These are phyloP conservation scores for Kurtzmaniella quercitrusa DNA, from an alignment of 1,139 yeast species.

Conservation along the genomic window DNA sequence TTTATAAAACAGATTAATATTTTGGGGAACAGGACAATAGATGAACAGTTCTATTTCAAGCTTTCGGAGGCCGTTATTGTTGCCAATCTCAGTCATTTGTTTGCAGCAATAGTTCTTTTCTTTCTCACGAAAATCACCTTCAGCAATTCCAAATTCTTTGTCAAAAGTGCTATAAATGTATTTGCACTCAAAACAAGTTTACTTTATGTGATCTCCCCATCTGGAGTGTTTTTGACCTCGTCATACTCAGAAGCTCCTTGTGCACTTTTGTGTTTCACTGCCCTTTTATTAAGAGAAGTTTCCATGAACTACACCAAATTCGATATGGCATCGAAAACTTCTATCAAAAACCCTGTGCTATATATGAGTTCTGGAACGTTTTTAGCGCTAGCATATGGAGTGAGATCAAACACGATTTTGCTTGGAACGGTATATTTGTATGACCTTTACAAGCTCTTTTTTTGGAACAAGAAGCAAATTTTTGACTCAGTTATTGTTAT, in stretches of 20 bases:
- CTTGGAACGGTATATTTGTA: slow-evolving; percentile 64
- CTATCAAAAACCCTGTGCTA: slow-evolving; percentile 10
- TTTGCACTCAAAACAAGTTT: slow-evolving; percentile 39
- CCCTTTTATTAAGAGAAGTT: slow-evolving; percentile 49
- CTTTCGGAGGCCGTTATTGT: slow-evolving; percentile 42
- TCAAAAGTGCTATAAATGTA: slow-evolving; percentile 10
- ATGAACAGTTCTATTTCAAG: slow-evolving; percentile 36
- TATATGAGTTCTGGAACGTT: slow-evolving; percentile 56
- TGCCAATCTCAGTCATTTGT: slow-evolving; percentile 52
- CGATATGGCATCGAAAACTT: slow-evolving; percentile 12
- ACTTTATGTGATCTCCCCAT: slow-evolving; percentile 63
- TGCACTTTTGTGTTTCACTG: slow-evolving; percentile 60
- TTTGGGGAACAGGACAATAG: slow-evolving; percentile 1
- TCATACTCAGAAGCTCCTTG: slow-evolving; percentile 79
- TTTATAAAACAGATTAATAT: slow-evolving; percentile 27
- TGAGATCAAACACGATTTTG: slow-evolving; percentile 74
- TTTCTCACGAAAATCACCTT: slow-evolving; percentile 39
- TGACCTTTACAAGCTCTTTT: slow-evolving; percentile 41
- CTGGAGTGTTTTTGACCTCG: slow-evolving; percentile 72
- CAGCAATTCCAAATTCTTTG: slow-evolving; percentile 16
- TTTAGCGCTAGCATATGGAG: slow-evolving; percentile 54
- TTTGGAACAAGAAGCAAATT: slow-evolving; percentile 12
- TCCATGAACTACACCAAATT: slow-evolving; percentile 23
- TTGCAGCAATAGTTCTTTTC: slow-evolving; percentile 50
- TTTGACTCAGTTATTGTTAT: slow-evolving; percentile 27